Conservation (phyloP, 208 protist species). For the Entamoeba invadens region DNA sequence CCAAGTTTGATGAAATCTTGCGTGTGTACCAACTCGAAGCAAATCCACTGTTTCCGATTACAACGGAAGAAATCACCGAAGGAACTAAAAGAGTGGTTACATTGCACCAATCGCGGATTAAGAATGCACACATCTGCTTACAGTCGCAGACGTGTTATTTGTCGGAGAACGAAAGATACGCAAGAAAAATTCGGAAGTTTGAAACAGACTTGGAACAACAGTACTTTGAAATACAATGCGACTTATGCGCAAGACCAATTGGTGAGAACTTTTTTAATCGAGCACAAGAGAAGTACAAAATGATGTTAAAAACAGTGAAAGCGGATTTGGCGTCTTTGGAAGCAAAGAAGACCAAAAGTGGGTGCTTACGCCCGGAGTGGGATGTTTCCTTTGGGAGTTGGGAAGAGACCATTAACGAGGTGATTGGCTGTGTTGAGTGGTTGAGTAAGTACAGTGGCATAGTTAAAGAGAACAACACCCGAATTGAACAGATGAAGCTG, state of each 20-base stretch:
- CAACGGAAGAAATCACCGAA: background rate
- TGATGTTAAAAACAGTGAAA: background rate
- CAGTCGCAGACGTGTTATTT: background rate
- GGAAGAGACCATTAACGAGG: background rate
- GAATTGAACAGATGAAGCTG: background rate
- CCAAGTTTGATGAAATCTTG: background rate
- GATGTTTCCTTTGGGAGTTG: background rate
- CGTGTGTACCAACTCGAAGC: background rate
- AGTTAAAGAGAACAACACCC: background rate
- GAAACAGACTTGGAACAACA: background rate
- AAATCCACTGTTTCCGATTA: background rate
- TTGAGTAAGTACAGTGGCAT: background rate
- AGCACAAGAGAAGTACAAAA: background rate
- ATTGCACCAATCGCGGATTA: background rate
- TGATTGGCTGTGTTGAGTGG: background rate
- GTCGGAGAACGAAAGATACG: background rate
- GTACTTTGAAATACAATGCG: background rate
- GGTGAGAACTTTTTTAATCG: background rate
- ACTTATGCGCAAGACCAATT: background rate
- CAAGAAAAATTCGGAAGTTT: background rate
- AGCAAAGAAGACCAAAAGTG: background rate
- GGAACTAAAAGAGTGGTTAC: background rate
- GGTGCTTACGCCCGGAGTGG: background rate
- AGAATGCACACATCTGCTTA: background rate
- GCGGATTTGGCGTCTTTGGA: background rate